phyloP scores from a whole-genome alignment of 2,329 filamentous ascomycete species.

The Penicillium sp. region DNA sequence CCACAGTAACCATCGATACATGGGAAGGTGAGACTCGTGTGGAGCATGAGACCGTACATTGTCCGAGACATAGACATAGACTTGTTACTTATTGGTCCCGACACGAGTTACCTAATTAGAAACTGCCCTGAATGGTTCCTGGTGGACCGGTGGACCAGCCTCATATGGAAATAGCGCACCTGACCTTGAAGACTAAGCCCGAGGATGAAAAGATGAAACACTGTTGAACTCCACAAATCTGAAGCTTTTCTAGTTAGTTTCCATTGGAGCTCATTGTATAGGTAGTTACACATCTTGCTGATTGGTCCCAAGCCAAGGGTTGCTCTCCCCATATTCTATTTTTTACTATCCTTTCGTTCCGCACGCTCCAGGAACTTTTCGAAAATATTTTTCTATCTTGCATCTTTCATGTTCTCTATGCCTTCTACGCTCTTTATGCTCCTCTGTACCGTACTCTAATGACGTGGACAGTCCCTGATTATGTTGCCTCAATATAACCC shows the following conservation, averaged over 20 bases:
- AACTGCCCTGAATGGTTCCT: not conserved
- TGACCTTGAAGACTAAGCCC: conserved; percentile 4
- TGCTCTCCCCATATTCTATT: conserved; percentile 11
- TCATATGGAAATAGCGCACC: conserved; percentile 5
- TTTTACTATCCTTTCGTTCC: conserved; percentile 1
- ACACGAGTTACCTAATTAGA: not conserved
- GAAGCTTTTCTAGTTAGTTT: not conserved
- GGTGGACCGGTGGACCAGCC: not conserved
- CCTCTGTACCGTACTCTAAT: not conserved
- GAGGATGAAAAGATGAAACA: conserved; percentile 7
- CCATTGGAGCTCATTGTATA: not conserved
- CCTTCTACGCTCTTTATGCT: not conserved
- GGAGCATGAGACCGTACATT: not conserved
- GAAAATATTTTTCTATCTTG: not conserved
- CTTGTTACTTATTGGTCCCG: not conserved
- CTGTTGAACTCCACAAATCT: conserved; percentile 1
- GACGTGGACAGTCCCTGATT: not conserved
- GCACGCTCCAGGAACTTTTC: not conserved
- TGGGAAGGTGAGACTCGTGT: conserved; percentile 1
- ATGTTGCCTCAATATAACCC: conserved; percentile 7
- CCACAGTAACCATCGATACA: not conserved
- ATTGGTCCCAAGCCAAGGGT: not conserved
- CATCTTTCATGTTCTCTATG: not conserved
- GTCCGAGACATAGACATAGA: not conserved
- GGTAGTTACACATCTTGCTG: not conserved